Evolutionary conservation across 371 early-diverging fungal genomes (phyloP).

Genomic region (Lichtheimia ramosa): DNA sequence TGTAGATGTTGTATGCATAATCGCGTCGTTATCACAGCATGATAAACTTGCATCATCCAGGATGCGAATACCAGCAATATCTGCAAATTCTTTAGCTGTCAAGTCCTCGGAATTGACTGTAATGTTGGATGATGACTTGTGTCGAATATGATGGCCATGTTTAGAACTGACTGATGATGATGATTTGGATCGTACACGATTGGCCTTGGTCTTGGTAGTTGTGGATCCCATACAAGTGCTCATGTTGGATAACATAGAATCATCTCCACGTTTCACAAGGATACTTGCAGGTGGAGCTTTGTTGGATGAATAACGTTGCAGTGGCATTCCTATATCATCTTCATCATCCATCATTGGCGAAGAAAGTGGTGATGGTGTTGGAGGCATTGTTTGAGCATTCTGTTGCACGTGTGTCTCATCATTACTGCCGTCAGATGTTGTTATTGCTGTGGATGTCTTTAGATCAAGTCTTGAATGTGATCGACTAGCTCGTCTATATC

Average conservation of each 20-base stretch:
- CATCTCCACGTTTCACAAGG: slow-evolving; percentile 3
- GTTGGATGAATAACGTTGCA: no score
- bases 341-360: no score
- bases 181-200: neutral
- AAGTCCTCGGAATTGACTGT: slow-evolving; percentile 30
- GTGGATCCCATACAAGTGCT: neutral
- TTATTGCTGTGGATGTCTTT: neutral
- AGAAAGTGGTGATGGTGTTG: neutral
- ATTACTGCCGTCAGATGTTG: neutral
- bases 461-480: slow-evolving; percentile 5
- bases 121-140: slow-evolving; percentile 15
- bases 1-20: neutral
- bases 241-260: neutral
- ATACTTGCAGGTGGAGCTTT: slow-evolving; percentile 2
- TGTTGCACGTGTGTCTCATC: neutral
- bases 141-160: slow-evolving; percentile 4
- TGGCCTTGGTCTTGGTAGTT: neutral
- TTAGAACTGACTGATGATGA: neutral
- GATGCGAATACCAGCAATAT: slow-evolving; percentile 29
- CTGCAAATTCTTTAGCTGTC: slow-evolving; percentile 39
- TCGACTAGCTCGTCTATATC: slow-evolving; percentile 3
- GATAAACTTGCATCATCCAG: slow-evolving; percentile 10
- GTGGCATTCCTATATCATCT: no score
- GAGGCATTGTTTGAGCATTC: slow-evolving; percentile 8
- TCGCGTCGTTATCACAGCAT: slow-evolving; percentile 1